phyloP scores from a whole-genome alignment of 1,139 yeast genomes.

The Spathaspora sp. region DNA sequence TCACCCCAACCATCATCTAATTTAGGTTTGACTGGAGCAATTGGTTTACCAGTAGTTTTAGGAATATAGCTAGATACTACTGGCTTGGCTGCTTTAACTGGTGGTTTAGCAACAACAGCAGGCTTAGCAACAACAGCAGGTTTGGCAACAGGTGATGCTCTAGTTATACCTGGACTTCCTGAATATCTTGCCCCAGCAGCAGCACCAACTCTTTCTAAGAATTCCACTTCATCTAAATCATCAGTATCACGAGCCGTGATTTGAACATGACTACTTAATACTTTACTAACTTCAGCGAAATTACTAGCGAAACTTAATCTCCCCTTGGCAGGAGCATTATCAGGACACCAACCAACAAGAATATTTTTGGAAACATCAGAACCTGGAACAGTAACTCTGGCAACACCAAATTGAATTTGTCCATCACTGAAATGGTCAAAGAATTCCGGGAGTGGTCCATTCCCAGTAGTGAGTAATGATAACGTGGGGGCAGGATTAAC shows the following conservation, averaged over 20 bases:
- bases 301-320: constrained; percentile 75
- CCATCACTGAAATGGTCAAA: constrained; percentile 83
- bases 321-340: constrained; percentile 73
- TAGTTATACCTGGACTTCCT: constrained; percentile 36
- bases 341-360: constrained; percentile 93
- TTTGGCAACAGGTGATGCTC: constrained; percentile 16
- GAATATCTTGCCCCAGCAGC: constrained; percentile 97
- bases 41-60: constrained; percentile 42
- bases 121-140: constrained; percentile 24
- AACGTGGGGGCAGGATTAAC: constrained; percentile 60
- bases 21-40: constrained; percentile 25
- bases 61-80: constrained; percentile 28
- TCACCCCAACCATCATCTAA: constrained; percentile 65
- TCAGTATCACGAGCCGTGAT: constrained; percentile 94
- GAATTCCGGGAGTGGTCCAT: constrained; percentile 73
- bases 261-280: constrained; percentile 84
- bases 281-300: constrained; percentile 69
- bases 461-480: constrained; percentile 56
- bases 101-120: constrained; percentile 16
- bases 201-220: constrained; percentile 73
- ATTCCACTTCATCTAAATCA: constrained; percentile 78
- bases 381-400: constrained; percentile 85
- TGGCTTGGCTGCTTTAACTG: constrained; percentile 22
- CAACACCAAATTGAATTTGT: constrained; percentile 86
- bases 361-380: constrained; percentile 83